Conservation (phyloP, 2,329 filamentous ascomycete genomes). For the Bipolaris zeicola region DNA sequence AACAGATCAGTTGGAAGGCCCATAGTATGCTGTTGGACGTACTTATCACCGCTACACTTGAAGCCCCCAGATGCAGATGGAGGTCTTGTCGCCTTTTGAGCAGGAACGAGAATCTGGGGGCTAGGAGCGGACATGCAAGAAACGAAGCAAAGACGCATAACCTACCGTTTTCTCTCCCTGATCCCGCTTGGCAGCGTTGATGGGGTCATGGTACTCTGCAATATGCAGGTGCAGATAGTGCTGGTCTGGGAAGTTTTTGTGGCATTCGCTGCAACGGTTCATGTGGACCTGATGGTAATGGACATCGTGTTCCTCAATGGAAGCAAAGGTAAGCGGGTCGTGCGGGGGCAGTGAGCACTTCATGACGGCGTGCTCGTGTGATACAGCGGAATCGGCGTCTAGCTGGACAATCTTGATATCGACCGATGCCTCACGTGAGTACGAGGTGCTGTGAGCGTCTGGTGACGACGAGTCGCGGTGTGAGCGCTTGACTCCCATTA, state of each 20-base stretch:
- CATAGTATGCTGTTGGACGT: slow-evolving; percentile 7
- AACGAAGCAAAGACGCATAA: slow-evolving; percentile 22
- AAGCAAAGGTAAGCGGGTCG: slow-evolving; percentile 70
- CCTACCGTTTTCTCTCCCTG: slow-evolving; percentile 84
- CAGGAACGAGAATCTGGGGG: neutral
- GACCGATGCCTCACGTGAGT: slow-evolving; percentile 36
- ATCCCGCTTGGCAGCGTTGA: slow-evolving; percentile 72
- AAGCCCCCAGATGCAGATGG: neutral
- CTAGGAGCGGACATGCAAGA: neutral
- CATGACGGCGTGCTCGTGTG: slow-evolving; percentile 61
- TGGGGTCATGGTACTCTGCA: slow-evolving; percentile 86
- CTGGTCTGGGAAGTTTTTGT: slow-evolving; percentile 84
- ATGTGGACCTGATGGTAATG: slow-evolving; percentile 83
- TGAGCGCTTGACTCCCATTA: slow-evolving; percentile 65
- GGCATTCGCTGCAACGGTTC: slow-evolving; percentile 84
- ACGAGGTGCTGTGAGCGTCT: slow-evolving; percentile 42
- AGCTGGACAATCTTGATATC: slow-evolving; percentile 59
- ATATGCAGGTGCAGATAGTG: slow-evolving; percentile 84
- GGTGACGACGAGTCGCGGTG: slow-evolving; percentile 57
- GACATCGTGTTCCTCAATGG: slow-evolving; percentile 80
- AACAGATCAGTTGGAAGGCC: slow-evolving; percentile 13
- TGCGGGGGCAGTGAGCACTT: slow-evolving; percentile 84
- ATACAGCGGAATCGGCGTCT: slow-evolving; percentile 50
- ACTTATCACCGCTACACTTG: slow-evolving; percentile 4
- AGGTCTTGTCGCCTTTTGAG: neutral